These are phyloP conservation scores for Monilinia fructicola DNA, from an alignment of 2,329 filamentous ascomycete genomes.

Conservation along the genomic window DNA sequence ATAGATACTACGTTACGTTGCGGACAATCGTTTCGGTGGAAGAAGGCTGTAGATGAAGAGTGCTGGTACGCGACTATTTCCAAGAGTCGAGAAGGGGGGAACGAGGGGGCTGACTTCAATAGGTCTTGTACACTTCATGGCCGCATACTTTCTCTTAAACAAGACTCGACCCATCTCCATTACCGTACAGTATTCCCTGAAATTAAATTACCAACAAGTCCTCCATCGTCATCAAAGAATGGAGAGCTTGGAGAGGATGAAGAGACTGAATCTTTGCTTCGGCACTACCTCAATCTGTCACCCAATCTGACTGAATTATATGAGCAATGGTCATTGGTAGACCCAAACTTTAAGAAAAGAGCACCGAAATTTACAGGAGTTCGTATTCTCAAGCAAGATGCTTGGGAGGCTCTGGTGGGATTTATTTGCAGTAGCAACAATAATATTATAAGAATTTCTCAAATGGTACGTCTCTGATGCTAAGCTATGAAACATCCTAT, in stretches of 20 bases:
- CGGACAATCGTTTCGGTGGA: slow-evolving; percentile 96
- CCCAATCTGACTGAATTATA: slow-evolving; percentile 78
- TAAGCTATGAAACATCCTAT: background rate
- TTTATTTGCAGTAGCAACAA: slow-evolving; percentile 99
- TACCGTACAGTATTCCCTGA: slow-evolving; percentile 70
- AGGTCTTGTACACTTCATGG: slow-evolving; percentile 83
- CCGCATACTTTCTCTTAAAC: slow-evolving; percentile 78
- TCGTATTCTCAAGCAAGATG: slow-evolving; percentile 88
- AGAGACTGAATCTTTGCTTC: slow-evolving; percentile 71
- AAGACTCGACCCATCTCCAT: slow-evolving; percentile 75
- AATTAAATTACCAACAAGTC: slow-evolving; percentile 39
- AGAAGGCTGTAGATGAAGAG: slow-evolving; percentile 74
- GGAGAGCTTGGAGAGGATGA: slow-evolving; percentile 50
- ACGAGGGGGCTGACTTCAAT: slow-evolving; percentile 33
- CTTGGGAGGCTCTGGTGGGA: slow-evolving; percentile 89
- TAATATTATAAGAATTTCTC: slow-evolving; percentile 90
- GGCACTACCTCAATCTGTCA: slow-evolving; percentile 82
- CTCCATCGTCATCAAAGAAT: slow-evolving; percentile 43
- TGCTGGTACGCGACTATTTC: slow-evolving; percentile 65
- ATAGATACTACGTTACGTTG: slow-evolving; percentile 93
- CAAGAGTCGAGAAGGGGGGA: slow-evolving; percentile 24
- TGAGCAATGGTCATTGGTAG: slow-evolving; percentile 78
- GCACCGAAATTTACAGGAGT: slow-evolving; percentile 88
- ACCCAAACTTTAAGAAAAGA: slow-evolving; percentile 84
- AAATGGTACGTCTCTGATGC: slow-evolving; percentile 65